These are phyloP conservation scores for Ambrosia trifida DNA, from an alignment of 129 eudicot species.

Conservation along the genomic window DNA sequence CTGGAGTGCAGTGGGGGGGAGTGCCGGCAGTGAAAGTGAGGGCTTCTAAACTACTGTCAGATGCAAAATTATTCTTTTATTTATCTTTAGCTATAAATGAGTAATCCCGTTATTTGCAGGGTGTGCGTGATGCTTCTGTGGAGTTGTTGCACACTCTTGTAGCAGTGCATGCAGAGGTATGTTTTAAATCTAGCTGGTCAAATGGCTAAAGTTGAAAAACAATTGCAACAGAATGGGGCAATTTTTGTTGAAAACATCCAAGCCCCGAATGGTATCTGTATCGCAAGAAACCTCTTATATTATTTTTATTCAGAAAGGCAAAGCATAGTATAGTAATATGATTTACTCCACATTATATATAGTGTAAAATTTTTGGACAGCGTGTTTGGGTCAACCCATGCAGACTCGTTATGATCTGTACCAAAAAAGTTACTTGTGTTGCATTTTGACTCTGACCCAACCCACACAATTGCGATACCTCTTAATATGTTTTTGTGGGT, in stretches of 20 bases:
- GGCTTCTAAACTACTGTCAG: neutral
- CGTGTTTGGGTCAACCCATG: neutral
- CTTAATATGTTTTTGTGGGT: neutral
- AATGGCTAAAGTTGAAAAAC: neutral
- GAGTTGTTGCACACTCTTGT: conserved; percentile 86
- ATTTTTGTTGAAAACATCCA: neutral
- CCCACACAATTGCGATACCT: neutral
- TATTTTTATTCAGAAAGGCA: neutral
- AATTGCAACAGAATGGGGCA: neutral
- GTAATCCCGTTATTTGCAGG: conserved; percentile 46
- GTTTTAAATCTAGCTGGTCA: neutral
- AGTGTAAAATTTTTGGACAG: neutral
- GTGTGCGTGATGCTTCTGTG: conserved; percentile 93
- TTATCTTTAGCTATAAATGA: conserved; percentile 17
- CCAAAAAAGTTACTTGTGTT: neutral
- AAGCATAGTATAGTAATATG: neutral
- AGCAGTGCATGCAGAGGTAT: conserved; percentile 97
- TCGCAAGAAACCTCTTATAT: neutral
- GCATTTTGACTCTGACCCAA: neutral
- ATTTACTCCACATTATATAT: neutral
- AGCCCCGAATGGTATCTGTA: neutral
- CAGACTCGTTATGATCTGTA: neutral
- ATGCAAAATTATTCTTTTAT: neutral
- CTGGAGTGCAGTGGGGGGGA: conserved; percentile 95
- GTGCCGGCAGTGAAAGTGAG: conserved; percentile 88